Percentiles rank a stretch among this genome's conserved stretches.
These are phyloP conservation scores for Colletotrichum noveboracense DNA, from an alignment of 2,329 filamentous ascomycete species.

Conservation along the genomic window DNA sequence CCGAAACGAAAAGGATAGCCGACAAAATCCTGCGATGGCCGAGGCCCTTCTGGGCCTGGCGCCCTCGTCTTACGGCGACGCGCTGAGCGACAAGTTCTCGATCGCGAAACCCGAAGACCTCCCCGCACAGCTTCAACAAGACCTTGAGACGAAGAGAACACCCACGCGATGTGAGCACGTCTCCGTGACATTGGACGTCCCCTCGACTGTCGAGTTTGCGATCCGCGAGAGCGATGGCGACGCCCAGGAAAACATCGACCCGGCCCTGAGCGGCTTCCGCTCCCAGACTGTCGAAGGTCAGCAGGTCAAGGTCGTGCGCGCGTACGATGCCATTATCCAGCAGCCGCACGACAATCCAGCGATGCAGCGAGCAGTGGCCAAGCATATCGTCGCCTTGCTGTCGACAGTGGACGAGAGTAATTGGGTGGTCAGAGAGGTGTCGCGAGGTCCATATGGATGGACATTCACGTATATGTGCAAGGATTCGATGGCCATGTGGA, in stretches of 20 bases:
- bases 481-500: conserved; percentile 57
- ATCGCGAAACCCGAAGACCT: conserved; percentile 52
- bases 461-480: conserved; percentile 59
- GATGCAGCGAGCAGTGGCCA: conserved; percentile 54
- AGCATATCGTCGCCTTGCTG: conserved; percentile 50
- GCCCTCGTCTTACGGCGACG: conserved; percentile 24
- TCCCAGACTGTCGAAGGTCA: conserved; percentile 25
- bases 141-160: conserved; percentile 47
- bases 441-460: conserved; percentile 54
- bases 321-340: conserved; percentile 50
- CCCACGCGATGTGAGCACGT: conserved; percentile 56
- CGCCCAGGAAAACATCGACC: conserved; percentile 38
- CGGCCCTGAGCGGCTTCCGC: conserved; percentile 34
- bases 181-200: conserved; percentile 51
- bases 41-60: conserved; percentile 31
- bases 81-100: conserved; percentile 28
- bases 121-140: conserved; percentile 45
- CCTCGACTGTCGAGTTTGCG: conserved; percentile 47
- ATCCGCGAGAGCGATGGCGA: conserved; percentile 42
- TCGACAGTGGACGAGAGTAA: conserved; percentile 50
- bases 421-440: conserved; percentile 53
- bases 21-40: conserved; percentile 15
- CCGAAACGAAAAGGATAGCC: not conserved
- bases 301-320: conserved; percentile 44
- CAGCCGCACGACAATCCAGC: conserved; percentile 54